Evolutionary conservation across 2,329 filamentous ascomycete species (phyloP).

Genomic region (Magnaporthiopsis incrustans): DNA sequence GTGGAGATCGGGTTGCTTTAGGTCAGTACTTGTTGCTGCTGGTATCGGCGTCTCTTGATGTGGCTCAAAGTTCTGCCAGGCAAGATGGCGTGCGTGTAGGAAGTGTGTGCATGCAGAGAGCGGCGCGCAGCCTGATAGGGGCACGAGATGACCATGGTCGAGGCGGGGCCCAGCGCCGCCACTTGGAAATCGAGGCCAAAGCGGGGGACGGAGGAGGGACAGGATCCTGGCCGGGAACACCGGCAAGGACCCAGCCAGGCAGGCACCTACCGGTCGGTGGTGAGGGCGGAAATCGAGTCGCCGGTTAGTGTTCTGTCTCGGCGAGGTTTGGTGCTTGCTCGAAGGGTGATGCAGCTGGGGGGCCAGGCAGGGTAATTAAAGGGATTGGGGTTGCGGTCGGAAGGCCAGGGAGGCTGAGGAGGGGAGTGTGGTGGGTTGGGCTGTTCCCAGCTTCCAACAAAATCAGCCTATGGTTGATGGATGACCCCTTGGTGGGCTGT

Average conservation of each 20-base stretch:
- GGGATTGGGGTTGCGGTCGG: not conserved
- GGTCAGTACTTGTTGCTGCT: not conserved
- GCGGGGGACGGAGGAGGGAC: not conserved
- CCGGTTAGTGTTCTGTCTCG: no score
- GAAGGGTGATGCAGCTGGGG: not conserved
- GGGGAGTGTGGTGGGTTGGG: not conserved
- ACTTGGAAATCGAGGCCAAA: not conserved
- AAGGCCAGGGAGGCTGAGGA: not conserved
- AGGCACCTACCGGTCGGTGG: not conserved
- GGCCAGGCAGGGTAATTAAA: not conserved
- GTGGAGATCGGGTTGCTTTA: not conserved
- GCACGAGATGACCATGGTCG: not conserved
- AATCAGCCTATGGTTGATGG: not conserved
- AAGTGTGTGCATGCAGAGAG: not conserved
- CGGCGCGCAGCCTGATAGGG: not conserved
- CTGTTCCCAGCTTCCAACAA: not conserved
- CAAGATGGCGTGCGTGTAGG: not conserved
- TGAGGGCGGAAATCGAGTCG: not conserved
- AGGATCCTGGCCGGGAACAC: not conserved
- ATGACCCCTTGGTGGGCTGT: not conserved
- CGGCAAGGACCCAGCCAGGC: no score
- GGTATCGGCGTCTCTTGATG: not conserved
- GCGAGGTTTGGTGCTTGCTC: not conserved
- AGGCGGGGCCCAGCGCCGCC: not conserved
- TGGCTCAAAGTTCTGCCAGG: not conserved